phyloP scores from a whole-genome alignment of 768 basidiomycete species.

The Russula sp. region DNA sequence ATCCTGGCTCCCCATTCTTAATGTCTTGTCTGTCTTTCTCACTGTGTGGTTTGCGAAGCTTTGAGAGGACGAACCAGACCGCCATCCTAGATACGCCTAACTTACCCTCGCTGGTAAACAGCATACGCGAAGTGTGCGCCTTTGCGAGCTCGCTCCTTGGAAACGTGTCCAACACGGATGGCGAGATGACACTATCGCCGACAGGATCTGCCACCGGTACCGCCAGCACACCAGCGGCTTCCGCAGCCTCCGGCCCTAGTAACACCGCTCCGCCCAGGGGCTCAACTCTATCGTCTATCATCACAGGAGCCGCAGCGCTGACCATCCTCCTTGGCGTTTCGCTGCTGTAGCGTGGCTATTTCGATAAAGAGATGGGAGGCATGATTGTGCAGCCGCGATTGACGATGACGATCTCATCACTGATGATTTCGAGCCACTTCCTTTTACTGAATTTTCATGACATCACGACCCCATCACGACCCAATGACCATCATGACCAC shows the following conservation, averaged over 20 bases:
- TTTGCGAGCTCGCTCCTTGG: constrained; percentile 48
- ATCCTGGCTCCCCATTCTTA: background rate
- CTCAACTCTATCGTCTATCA: background rate
- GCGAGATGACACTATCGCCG: constrained; percentile 33
- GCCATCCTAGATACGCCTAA: constrained; percentile 42
- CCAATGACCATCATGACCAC: background rate
- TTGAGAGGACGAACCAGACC: constrained; percentile 53
- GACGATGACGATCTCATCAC: background rate
- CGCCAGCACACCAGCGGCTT: background rate
- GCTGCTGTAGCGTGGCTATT: background rate
- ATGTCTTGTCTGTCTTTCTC: background rate
- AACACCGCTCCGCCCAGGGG: background rate
- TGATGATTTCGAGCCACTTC: background rate
- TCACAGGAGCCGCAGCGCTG: background rate
- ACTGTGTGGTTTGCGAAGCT: constrained; percentile 32
- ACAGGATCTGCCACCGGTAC: constrained; percentile 21
- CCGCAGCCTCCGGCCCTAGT: background rate
- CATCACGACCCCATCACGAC: constrained; percentile 24
- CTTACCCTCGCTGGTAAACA: constrained; percentile 43
- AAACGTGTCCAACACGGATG: constrained; percentile 41
- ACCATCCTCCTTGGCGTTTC: background rate
- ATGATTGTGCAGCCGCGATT: background rate
- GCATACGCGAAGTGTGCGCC: constrained; percentile 48
- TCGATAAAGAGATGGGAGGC: no score
- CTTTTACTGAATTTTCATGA: constrained; percentile 13